Conservation (phyloP, 2,329 filamentous ascomycete species). For the Ascosphaera apis region DNA sequence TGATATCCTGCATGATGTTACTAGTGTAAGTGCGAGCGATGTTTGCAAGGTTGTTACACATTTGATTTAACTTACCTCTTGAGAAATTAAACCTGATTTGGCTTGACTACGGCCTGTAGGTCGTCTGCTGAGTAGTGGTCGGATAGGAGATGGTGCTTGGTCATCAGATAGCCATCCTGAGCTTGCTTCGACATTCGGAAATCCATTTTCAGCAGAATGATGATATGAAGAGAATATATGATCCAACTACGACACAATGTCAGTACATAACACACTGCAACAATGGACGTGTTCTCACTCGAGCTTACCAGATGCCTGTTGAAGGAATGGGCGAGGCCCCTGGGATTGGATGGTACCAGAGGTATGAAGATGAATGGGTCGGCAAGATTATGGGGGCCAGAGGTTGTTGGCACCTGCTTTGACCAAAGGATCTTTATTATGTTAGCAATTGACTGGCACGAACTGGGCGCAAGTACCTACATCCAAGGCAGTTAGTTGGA, state of each 20-base stretch:
- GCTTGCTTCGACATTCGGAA: constrained; percentile 48
- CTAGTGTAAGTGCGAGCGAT: too few species aligned
- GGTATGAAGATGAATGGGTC: constrained; percentile 61
- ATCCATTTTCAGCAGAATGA: constrained; percentile 49
- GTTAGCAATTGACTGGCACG: background rate
- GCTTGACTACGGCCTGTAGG: background rate
- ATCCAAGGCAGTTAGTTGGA: constrained; percentile 61
- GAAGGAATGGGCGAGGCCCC: constrained; percentile 12
- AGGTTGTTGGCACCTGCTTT: constrained; percentile 53
- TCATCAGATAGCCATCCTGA: constrained; percentile 17
- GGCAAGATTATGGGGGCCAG: constrained; percentile 49
- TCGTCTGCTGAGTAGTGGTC: constrained; percentile 7
- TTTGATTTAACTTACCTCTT: constrained; percentile 1
- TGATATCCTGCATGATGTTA: constrained; percentile 21
- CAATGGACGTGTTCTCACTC: background rate
- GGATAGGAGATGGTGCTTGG: constrained; percentile 15
- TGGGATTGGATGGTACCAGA: constrained; percentile 28
- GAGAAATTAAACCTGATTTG: constrained; percentile 1
- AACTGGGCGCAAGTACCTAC: constrained; percentile 13
- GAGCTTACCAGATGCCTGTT: constrained; percentile 20
- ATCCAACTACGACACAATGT: constrained; percentile 21
- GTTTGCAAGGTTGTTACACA: background rate
- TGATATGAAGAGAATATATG: constrained; percentile 74
- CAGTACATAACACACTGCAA: background rate
- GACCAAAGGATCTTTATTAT: constrained; percentile 46